phyloP scores from a whole-genome alignment of 129 eudicot species.

The Smallanthus sonchifolius region DNA sequence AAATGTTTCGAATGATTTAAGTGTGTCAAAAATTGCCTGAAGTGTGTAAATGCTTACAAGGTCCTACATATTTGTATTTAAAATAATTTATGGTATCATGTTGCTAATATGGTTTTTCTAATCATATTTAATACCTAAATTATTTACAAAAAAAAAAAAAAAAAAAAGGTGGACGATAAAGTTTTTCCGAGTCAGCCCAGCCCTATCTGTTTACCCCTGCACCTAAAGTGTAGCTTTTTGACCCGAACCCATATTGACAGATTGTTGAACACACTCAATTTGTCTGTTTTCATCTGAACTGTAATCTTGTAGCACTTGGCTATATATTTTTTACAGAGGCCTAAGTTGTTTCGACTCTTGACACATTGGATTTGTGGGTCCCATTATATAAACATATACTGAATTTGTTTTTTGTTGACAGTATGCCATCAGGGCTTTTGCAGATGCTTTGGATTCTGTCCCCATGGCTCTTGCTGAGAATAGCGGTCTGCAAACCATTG shows the following conservation, averaged over 20 bases:
- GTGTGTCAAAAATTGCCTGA: not conserved
- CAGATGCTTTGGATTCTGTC: constrained; percentile 91
- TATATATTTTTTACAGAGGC: not conserved
- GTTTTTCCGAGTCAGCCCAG: not conserved
- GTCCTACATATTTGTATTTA: no score
- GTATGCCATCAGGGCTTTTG: constrained; percentile 99
- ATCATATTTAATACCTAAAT: not conserved
- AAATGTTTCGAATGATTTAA: not conserved
- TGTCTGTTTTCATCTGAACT: not conserved
- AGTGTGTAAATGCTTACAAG: not conserved
- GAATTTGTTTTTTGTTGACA: constrained; percentile 26
- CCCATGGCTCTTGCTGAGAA: constrained; percentile 99
- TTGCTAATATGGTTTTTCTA: not conserved
- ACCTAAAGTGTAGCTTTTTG: not conserved
- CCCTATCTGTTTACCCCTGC: not conserved
- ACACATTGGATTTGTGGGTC: not conserved
- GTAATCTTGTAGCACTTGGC: not conserved
- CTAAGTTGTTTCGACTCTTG: not conserved
- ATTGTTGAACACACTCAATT: no score
- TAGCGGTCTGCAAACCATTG: constrained; percentile 93
- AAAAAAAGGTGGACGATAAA: no score
- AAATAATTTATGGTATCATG: not conserved
- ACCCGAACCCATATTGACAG: no score
- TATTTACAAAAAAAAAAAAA: no score
- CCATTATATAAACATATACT: not conserved